Evolutionary conservation across 202 grass and related monocot genomes (phyloP).

Genomic region (Eragrostis tef): DNA sequence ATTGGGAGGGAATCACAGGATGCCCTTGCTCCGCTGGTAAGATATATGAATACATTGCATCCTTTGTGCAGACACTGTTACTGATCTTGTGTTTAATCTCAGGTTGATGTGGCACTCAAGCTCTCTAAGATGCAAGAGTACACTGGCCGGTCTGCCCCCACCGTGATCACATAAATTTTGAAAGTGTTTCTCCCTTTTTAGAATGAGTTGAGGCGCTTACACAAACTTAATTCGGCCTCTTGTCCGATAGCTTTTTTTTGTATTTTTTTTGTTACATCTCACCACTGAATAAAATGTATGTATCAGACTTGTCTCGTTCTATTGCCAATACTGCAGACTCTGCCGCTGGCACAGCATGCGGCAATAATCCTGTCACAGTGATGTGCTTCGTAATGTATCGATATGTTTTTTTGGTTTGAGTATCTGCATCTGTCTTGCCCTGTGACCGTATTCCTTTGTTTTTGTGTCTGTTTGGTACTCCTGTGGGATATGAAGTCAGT

Average conservation of each 20-base stretch:
- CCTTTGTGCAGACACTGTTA: background rate
- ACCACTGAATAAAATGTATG: slow-evolving; percentile 55
- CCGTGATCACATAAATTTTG: slow-evolving; percentile 91
- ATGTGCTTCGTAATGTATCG: slow-evolving; percentile 38
- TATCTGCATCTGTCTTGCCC: background rate
- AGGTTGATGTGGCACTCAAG: slow-evolving; percentile 88
- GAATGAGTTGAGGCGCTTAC: slow-evolving; percentile 29
- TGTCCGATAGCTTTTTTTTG: slow-evolving; percentile 37
- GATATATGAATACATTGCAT: background rate
- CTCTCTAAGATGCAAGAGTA: slow-evolving; percentile 88
- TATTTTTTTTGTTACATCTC: slow-evolving; percentile 21
- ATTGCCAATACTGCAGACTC: slow-evolving; percentile 26
- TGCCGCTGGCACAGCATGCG: slow-evolving; percentile 35
- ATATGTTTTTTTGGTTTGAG: slow-evolving; percentile 29
- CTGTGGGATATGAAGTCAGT: too few relatives aligned
- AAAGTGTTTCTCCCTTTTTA: slow-evolving; percentile 6
- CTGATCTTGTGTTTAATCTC: slow-evolving; percentile 21
- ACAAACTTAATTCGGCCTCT: slow-evolving; percentile 26
- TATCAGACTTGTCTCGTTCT: slow-evolving; percentile 29
- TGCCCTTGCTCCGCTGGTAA: slow-evolving; percentile 87
- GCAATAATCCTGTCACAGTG: slow-evolving; percentile 45
- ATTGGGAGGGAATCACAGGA: slow-evolving; percentile 82
- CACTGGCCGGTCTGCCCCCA: slow-evolving; percentile 86
- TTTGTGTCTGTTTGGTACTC: too few relatives aligned
- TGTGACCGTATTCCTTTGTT: background rate